phyloP scores from a whole-genome alignment of 768 basidiomycete species.

The Panus rudis region DNA sequence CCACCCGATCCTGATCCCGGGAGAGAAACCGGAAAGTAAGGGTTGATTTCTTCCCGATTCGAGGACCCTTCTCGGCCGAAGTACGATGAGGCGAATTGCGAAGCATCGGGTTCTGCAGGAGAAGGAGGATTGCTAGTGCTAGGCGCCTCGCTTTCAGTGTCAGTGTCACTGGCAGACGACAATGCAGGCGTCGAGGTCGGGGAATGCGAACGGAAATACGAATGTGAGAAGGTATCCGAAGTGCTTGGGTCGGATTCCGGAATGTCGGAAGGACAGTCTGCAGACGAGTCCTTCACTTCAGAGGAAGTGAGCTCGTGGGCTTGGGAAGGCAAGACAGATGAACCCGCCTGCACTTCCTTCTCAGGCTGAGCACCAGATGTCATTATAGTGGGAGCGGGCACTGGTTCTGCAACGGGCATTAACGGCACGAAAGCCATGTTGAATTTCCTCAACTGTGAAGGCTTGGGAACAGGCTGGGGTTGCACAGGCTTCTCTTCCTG shows the following conservation, averaged over 20 bases:
- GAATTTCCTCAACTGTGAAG: slow-evolving; percentile 2
- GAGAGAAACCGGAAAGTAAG: slow-evolving; percentile 15
- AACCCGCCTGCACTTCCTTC: background rate
- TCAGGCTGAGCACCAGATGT: slow-evolving; percentile 7
- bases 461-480: background rate
- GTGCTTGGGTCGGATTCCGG: background rate
- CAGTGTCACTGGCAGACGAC: slow-evolving; percentile 18
- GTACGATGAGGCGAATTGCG: slow-evolving; percentile 11
- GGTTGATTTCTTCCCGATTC: slow-evolving; percentile 1
- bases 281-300: background rate
- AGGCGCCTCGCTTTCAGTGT: slow-evolving; percentile 19
- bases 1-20: background rate
- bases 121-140: slow-evolving; percentile 14
- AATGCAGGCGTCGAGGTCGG: slow-evolving; percentile 12
- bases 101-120: slow-evolving; percentile 13
- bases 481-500: slow-evolving; percentile 10
- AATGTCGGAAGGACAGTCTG: background rate
- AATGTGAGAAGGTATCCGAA: background rate
- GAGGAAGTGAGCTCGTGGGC: background rate
- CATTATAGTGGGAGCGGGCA: background rate
- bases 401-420: slow-evolving; percentile 7
- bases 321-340: background rate
- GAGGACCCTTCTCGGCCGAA: slow-evolving; percentile 5
- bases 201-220: slow-evolving; percentile 1
- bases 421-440: slow-evolving; percentile 14